A percentile compares a stretch with the other conserved stretches of the same genome.
Conservation (phyloP, 495 filamentous ascomycete species). For the Neurospora sp. region DNA sequence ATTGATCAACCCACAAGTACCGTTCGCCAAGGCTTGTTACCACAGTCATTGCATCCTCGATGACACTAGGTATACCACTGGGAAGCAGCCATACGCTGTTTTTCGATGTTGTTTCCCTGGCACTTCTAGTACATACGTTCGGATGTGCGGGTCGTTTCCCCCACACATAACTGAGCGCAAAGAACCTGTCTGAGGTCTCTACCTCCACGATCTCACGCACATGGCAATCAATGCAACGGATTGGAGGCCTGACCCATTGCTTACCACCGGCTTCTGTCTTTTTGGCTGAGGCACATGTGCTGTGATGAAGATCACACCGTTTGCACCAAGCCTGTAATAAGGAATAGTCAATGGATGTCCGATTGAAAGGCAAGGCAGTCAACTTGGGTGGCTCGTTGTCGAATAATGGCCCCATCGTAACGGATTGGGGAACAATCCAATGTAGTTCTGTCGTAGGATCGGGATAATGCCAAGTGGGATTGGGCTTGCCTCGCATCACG, state of each 20-base stretch:
- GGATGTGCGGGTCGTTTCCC: background rate
- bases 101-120: background rate
- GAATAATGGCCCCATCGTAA: background rate
- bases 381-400: accelerated
- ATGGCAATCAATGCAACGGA: background rate
- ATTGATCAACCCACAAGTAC: conserved; percentile 7
- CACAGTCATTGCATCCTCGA: conserved; percentile 1
- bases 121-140: background rate
- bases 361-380: background rate
- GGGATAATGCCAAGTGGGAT: no score
- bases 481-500: no score
- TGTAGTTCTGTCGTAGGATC: no score
- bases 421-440: background rate
- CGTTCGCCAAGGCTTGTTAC: background rate
- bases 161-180: background rate
- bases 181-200: accelerated
- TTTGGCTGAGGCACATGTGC: background rate
- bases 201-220: background rate
- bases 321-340: background rate
- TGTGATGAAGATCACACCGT: background rate
- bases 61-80: background rate
- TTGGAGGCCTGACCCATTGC: background rate
- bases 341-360: background rate
- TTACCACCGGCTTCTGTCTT: background rate
- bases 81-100: background rate